Percentiles rank a stretch among this genome's conserved stretches.
Conservation (phyloP, 345 rosid species). For the Eucalyptus urophylla region DNA sequence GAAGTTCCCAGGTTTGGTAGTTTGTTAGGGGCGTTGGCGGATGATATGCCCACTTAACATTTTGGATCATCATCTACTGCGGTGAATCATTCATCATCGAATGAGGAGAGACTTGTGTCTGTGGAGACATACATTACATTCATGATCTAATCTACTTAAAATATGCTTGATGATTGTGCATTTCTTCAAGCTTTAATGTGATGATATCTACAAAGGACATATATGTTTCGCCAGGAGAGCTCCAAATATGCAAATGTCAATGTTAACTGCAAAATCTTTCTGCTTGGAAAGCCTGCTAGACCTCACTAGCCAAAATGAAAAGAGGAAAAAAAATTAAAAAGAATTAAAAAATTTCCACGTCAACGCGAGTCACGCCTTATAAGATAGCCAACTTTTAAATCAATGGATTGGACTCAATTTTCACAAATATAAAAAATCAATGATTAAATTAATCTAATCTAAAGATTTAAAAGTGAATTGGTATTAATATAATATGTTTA, state of each 20-base stretch:
- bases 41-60: too few relatives aligned
- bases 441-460: fast-evolving
- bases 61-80: too few relatives aligned
- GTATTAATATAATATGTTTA: fast-evolving
- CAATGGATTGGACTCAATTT: fast-evolving
- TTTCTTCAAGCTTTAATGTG: too few relatives aligned
- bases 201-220: not conserved
- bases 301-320: too few relatives aligned
- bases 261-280: not conserved
- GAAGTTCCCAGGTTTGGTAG: too few relatives aligned
- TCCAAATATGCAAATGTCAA: not conserved
- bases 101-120: too few relatives aligned
- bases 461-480: fast-evolving
- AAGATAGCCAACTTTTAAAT: fast-evolving
- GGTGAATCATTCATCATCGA: too few relatives aligned
- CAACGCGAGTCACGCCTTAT: fast-evolving
- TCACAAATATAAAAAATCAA: fast-evolving
- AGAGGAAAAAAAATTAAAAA: too few relatives aligned
- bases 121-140: not conserved
- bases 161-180: not conserved
- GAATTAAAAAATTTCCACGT: fast-evolving
- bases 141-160: not conserved
- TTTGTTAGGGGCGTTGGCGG: too few relatives aligned
- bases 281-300: fast-evolving
- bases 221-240: not conserved